phyloP scores from a whole-genome alignment of 225 moss, liverwort and hornwort species.

The Physcomitrium patens region DNA sequence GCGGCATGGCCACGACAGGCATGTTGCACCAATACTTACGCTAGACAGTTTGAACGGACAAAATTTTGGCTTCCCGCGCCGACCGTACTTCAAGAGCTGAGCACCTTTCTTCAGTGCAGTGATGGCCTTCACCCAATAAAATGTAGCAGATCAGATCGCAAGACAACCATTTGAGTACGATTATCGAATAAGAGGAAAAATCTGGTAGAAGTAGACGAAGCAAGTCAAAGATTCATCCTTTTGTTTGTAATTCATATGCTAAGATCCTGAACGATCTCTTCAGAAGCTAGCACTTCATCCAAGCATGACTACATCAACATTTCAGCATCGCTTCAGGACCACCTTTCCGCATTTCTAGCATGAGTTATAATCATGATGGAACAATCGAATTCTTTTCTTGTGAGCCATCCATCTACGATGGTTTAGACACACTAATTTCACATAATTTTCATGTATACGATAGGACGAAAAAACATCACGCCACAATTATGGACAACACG shows the following conservation, averaged over 20 bases:
- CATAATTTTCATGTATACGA: slow-evolving; percentile 12
- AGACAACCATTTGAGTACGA: not conserved
- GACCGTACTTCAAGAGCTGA: slow-evolving; percentile 70
- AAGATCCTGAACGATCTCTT: slow-evolving; percentile 30
- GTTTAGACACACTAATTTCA: slow-evolving; percentile 12
- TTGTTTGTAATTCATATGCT: slow-evolving; percentile 20
- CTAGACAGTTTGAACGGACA: slow-evolving; percentile 64
- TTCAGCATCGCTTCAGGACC: not conserved
- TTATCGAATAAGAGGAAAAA: not conserved
- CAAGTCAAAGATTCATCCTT: slow-evolving; percentile 33
- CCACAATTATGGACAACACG: not conserved
- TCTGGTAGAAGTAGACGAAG: not conserved
- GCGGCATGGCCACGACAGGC: not conserved
- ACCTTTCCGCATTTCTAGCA: slow-evolving; percentile 19
- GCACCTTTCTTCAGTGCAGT: slow-evolving; percentile 70
- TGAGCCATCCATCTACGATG: slow-evolving; percentile 12
- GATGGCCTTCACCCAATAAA: slow-evolving; percentile 39
- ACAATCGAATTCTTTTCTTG: slow-evolving; percentile 28
- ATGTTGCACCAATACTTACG: slow-evolving; percentile 34
- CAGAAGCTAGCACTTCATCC: slow-evolving; percentile 21
- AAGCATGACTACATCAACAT: slow-evolving; percentile 23
- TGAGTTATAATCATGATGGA: not conserved
- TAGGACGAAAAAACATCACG: not conserved
- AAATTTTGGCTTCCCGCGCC: slow-evolving; percentile 68
- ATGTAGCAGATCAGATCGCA: slow-evolving; percentile 26